phyloP scores from a whole-genome alignment of 2,329 filamentous ascomycete species.

The Mollisia scopiformis region DNA sequence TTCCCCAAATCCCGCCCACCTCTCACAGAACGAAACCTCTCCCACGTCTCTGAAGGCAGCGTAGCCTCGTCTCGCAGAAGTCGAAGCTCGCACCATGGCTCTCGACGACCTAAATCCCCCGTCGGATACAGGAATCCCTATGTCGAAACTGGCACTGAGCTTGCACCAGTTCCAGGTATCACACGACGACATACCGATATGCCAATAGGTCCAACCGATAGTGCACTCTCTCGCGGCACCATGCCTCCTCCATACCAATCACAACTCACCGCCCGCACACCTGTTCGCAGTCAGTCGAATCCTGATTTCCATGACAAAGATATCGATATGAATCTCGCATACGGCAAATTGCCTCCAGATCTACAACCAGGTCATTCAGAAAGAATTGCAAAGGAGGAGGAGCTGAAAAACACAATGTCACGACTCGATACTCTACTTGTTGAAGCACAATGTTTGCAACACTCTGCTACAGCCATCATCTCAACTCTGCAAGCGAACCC shows the following conservation, averaged over 20 bases:
- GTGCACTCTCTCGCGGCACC: slow-evolving; percentile 16
- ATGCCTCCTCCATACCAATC: slow-evolving; percentile 26
- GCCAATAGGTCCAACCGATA: slow-evolving; percentile 12
- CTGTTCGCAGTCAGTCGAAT: slow-evolving; percentile 26
- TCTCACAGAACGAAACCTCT: slow-evolving; percentile 29
- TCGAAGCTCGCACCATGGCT: slow-evolving; percentile 28
- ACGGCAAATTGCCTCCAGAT: slow-evolving; percentile 79
- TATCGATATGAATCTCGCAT: slow-evolving; percentile 91
- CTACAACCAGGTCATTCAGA: slow-evolving; percentile 38
- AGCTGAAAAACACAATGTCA: slow-evolving; percentile 69
- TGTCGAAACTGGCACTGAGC: slow-evolving; percentile 24
- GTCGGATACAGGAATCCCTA: slow-evolving; percentile 25
- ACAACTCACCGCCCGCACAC: slow-evolving; percentile 7
- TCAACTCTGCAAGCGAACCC: slow-evolving; percentile 79
- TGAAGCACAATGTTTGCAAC: slow-evolving; percentile 86
- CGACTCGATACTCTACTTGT: slow-evolving; percentile 78
- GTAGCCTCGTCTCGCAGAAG: slow-evolving; percentile 27
- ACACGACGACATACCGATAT: slow-evolving; percentile 33
- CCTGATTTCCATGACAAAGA: slow-evolving; percentile 43
- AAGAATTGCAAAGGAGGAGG: slow-evolving; percentile 48
- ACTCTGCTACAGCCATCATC: slow-evolving; percentile 83
- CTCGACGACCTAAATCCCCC: slow-evolving; percentile 17
- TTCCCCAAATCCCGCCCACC: slow-evolving; percentile 20
- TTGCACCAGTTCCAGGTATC: slow-evolving; percentile 19
- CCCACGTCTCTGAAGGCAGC: slow-evolving; percentile 29